phyloP scores from a whole-genome alignment of 345 rosid species.

The Eucalyptus sideroxylon region DNA sequence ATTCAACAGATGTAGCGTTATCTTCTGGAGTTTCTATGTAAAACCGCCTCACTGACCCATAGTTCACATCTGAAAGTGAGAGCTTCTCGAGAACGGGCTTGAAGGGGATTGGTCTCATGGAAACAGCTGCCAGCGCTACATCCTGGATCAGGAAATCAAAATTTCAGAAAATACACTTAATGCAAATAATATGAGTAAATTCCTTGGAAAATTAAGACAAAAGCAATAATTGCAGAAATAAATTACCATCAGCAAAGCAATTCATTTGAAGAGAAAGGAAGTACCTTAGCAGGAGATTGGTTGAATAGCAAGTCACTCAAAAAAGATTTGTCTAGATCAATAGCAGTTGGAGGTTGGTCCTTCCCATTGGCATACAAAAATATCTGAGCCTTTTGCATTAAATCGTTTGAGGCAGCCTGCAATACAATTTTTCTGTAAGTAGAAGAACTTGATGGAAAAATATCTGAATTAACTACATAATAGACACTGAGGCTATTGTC shows the following conservation, averaged over 20 bases:
- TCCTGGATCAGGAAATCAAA: constrained; percentile 30
- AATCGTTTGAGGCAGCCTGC: constrained; percentile 32
- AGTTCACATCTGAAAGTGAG: constrained; percentile 46
- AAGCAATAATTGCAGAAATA: not conserved
- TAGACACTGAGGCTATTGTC: not conserved
- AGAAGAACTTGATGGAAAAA: not conserved
- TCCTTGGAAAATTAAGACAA: not conserved
- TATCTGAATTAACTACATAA: not conserved
- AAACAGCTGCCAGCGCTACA: constrained; percentile 85
- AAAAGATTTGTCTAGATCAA: constrained; percentile 72
- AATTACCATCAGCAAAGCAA: not conserved
- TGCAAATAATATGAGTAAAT: not conserved
- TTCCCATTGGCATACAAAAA: constrained; percentile 80
- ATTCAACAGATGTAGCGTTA: constrained; percentile 49
- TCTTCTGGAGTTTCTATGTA: constrained; percentile 72
- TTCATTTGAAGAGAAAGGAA: not conserved
- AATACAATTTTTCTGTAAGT: not conserved
- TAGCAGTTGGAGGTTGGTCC: constrained; percentile 72
- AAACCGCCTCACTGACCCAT: constrained; percentile 85
- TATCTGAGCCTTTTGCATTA: constrained; percentile 67
- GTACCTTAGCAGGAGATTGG: constrained; percentile 82
- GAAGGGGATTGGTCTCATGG: constrained; percentile 88
- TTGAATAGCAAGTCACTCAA: constrained; percentile 67
- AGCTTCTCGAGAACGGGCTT: constrained; percentile 88
- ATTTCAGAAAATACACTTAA: not conserved